Percentiles rank a stretch among this genome's conserved stretches.
phyloP scores from a whole-genome alignment of 2,329 filamentous ascomycete species.

The Trichoderma koningii region DNA sequence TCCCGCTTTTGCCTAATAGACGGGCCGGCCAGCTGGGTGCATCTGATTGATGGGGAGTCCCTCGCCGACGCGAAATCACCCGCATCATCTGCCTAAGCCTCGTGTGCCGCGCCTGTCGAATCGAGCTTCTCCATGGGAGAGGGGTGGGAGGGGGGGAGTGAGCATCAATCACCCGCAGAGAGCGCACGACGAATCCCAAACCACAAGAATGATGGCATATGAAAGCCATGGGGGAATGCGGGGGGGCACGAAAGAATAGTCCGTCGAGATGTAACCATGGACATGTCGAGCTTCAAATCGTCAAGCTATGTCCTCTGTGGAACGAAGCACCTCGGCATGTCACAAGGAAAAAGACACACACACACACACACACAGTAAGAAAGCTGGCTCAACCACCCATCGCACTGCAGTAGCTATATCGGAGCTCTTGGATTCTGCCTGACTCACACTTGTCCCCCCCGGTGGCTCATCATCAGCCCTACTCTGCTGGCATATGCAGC shows the following conservation, averaged over 20 bases:
- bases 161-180: neutral
- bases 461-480: neutral
- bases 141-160: neutral
- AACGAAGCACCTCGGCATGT: constrained; percentile 4
- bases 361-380: too few relatives aligned
- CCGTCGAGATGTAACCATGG: constrained; percentile 10
- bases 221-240: neutral
- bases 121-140: neutral
- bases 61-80: constrained; percentile 13
- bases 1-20: constrained; percentile 21
- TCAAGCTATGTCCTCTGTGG: too few relatives aligned
- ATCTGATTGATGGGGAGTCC: constrained; percentile 11
- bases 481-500: neutral
- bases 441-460: constrained; percentile 8
- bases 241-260: neutral
- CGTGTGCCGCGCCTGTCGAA: constrained; percentile 1
- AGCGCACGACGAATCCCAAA: neutral
- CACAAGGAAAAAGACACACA: neutral
- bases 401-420: neutral
- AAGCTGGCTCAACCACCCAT: too few relatives aligned
- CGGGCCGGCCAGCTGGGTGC: constrained; percentile 15
- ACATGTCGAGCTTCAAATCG: neutral
- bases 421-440: neutral
- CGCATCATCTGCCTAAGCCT: constrained; percentile 23
- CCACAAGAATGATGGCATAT: too few relatives aligned